Percentiles rank a stretch among this genome's conserved stretches.
Conservation (phyloP, 2,329 filamentous ascomycete species). For the Ceratocystis smalleyi region DNA sequence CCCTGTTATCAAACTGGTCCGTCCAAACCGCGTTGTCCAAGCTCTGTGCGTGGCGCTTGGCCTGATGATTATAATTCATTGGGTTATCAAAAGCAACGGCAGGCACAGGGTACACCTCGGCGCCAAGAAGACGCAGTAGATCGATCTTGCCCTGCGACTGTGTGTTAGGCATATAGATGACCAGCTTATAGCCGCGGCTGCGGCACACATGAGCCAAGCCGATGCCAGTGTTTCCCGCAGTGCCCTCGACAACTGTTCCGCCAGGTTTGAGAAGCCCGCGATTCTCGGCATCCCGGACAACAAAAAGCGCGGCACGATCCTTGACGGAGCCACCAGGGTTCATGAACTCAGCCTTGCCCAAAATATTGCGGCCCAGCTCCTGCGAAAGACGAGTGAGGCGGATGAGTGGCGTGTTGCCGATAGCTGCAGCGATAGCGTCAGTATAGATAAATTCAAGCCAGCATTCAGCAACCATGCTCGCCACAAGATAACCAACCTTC, state of each 20-base stretch:
- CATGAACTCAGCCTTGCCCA: constrained; percentile 97
- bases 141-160: constrained; percentile 98
- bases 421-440: constrained; percentile 41
- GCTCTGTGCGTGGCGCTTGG: constrained; percentile 69
- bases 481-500: constrained; percentile 45
- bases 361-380: constrained; percentile 80
- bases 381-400: constrained; percentile 75
- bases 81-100: constrained; percentile 92
- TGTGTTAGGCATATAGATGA: constrained; percentile 99
- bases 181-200: constrained; percentile 77
- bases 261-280: constrained; percentile 66
- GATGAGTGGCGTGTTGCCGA: constrained; percentile 93
- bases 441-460: background rate
- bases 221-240: constrained; percentile 94
- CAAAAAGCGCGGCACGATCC: constrained; percentile 86
- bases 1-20: constrained; percentile 95
- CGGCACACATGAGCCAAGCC: constrained; percentile 93
- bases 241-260: constrained; percentile 92
- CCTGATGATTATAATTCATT: constrained; percentile 96
- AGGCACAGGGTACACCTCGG: constrained; percentile 89
- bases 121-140: constrained; percentile 73
- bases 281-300: constrained; percentile 87
- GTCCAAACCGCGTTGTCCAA: constrained; percentile 92
- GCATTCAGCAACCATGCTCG: background rate
- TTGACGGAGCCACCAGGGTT: constrained; percentile 95